Evolutionary conservation across 140 eudicot species (phyloP).

Genomic region (Ambrosia hybrid): DNA sequence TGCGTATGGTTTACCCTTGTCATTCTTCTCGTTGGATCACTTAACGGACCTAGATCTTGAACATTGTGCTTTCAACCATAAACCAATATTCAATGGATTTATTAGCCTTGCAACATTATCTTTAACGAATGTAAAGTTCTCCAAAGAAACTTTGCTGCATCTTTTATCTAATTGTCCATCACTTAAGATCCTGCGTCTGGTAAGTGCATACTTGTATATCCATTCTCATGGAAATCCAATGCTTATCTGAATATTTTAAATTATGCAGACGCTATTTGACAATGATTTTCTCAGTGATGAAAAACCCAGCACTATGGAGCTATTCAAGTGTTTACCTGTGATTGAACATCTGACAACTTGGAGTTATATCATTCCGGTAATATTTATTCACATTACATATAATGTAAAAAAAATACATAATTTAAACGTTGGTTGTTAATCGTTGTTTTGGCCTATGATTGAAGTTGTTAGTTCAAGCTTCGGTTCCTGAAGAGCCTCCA

Average conservation of each 20-base stretch:
- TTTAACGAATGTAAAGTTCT: background rate
- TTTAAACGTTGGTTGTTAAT: too few relatives aligned
- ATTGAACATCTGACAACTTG: background rate
- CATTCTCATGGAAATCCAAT: background rate
- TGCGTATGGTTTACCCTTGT: background rate
- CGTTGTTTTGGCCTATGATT: background rate
- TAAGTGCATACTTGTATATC: background rate
- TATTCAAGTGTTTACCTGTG: constrained; percentile 7
- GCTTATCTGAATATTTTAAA: background rate
- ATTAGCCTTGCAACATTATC: background rate
- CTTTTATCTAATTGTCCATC: constrained; percentile 4
- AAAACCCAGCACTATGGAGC: background rate
- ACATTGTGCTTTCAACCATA: background rate
- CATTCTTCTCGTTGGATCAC: background rate
- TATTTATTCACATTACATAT: background rate
- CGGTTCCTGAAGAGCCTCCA: too few relatives aligned
- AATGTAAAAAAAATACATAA: background rate
- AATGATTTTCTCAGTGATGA: background rate
- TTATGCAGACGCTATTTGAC: background rate
- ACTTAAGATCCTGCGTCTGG: background rate
- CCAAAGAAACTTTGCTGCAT: background rate
- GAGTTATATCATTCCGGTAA: background rate
- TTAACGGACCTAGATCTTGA: background rate
- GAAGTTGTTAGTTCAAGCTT: background rate
- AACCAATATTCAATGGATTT: background rate